Conservation (phyloP, 768 basidiomycete genomes). For the Kwoniella sp. region DNA sequence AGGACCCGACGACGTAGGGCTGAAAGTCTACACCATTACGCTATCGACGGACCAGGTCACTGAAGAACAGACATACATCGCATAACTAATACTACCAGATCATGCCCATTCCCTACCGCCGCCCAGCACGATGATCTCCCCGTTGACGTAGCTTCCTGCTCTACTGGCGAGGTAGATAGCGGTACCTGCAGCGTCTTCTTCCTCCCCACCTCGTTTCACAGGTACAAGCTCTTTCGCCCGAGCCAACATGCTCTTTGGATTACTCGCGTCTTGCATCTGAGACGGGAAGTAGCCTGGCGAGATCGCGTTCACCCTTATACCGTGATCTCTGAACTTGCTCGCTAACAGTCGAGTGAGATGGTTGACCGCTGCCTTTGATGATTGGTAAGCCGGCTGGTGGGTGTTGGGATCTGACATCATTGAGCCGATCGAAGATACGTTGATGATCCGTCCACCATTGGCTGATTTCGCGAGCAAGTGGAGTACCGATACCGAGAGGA, state of each 20-base stretch:
- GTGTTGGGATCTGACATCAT: conserved; percentile 33
- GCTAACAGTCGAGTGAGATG: conserved; percentile 37
- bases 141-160: conserved; percentile 34
- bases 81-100: neutral
- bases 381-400: conserved; percentile 35
- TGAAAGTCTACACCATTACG: neutral
- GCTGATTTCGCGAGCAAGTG: conserved; percentile 24
- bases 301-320: conserved; percentile 36
- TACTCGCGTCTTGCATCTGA: conserved; percentile 33
- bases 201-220: conserved; percentile 28
- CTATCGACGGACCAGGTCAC: no score
- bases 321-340: conserved; percentile 28
- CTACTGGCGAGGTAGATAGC: conserved; percentile 32
- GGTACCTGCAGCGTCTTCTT: conserved; percentile 29
- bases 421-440: conserved; percentile 36
- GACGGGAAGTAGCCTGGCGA: conserved; percentile 35
- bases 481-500: conserved; percentile 26
- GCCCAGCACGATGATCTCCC: conserved; percentile 22
- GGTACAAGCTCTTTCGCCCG: conserved; percentile 31
- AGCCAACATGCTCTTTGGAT: conserved; percentile 29
- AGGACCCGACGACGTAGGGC: no score
- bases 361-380: conserved; percentile 34
- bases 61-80: neutral
- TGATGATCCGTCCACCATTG: conserved; percentile 27
- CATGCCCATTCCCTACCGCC: conserved; percentile 25